Conservation (phyloP, 2,329 filamentous ascomycete species). For the Aspergillus versicolor region DNA sequence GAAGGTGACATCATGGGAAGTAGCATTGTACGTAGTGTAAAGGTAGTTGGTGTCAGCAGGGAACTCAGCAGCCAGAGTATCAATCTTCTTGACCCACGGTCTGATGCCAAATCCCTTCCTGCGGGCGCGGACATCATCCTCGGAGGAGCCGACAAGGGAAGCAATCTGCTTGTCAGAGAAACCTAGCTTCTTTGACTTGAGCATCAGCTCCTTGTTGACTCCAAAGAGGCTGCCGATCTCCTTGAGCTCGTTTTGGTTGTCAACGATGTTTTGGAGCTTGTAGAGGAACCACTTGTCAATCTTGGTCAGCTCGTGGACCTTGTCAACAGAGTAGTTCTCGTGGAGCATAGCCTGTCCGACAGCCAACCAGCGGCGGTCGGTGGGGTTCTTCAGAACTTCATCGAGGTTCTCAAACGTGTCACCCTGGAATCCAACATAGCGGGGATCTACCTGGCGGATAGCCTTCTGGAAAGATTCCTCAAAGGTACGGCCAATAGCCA, state of each 20-base stretch:
- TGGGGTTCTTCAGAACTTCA: conserved; percentile 84
- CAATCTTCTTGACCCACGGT: conserved; percentile 98
- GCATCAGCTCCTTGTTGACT: conserved; percentile 82
- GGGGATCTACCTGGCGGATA: conserved; percentile 92
- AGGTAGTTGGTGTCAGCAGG: conserved; percentile 93
- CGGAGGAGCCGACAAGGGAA: conserved; percentile 75
- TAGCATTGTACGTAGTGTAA: conserved; percentile 97
- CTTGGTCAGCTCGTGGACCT: conserved; percentile 89
- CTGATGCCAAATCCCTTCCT: conserved; percentile 84
- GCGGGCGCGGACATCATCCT: conserved; percentile 84
- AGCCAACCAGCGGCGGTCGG: conserved; percentile 93
- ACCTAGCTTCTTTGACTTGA: conserved; percentile 94
- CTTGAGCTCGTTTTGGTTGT: conserved; percentile 84
- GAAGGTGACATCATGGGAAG: conserved; percentile 88
- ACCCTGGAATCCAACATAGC: conserved; percentile 89
- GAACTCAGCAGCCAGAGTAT: conserved; percentile 95
- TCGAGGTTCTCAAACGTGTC: conserved; percentile 94
- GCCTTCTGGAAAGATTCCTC: conserved; percentile 99
- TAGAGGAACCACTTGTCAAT: conserved; percentile 99
- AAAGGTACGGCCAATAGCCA: conserved; percentile 98
- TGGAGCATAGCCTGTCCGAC: conserved; percentile 98
- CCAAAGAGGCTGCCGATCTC: conserved; percentile 77
- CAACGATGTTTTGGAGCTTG: conserved; percentile 96
- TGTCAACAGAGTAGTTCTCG: conserved; percentile 91
- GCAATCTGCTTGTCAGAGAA: conserved; percentile 98